These are phyloP conservation scores for Tetragonia tetragonoides DNA, from an alignment of 148 eudicot genomes.

Conservation along the genomic window DNA sequence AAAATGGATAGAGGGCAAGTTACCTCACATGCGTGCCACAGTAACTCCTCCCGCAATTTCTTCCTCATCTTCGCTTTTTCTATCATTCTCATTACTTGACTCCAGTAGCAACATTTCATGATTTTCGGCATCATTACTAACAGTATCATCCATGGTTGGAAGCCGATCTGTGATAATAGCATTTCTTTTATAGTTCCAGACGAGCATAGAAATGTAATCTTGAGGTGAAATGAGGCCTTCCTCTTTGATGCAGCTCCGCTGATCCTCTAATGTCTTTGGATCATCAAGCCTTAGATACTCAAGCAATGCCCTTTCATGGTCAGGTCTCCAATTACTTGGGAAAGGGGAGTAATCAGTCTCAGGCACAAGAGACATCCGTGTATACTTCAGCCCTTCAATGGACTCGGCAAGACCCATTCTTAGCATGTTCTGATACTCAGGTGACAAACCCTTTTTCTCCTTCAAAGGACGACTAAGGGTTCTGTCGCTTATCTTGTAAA, in stretches of 20 bases:
- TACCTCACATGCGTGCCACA: constrained; percentile 45
- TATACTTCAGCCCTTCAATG: constrained; percentile 81
- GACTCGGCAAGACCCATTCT: constrained; percentile 88
- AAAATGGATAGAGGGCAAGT: background rate
- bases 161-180: constrained; percentile 39
- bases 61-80: constrained; percentile 34
- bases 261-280: constrained; percentile 70
- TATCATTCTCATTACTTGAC: constrained; percentile 31
- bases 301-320: constrained; percentile 76
- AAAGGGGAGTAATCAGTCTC: constrained; percentile 88
- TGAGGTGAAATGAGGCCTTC: constrained; percentile 88
- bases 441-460: constrained; percentile 89
- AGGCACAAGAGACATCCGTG: constrained; percentile 91
- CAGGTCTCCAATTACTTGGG: constrained; percentile 75
- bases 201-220: constrained; percentile 87
- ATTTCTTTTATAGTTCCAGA: constrained; percentile 91
- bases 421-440: constrained; percentile 78
- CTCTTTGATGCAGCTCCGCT: constrained; percentile 53
- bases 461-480: constrained; percentile 85
- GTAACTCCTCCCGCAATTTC: constrained; percentile 30
- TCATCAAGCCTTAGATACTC: constrained; percentile 69
- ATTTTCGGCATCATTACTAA: constrained; percentile 15
- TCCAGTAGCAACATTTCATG: constrained; percentile 33
- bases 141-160: constrained; percentile 15
- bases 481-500: constrained; percentile 79